Evolutionary conservation across 2,329 filamentous ascomycete species (phyloP).

Genomic region (Talaromyces sp.): DNA sequence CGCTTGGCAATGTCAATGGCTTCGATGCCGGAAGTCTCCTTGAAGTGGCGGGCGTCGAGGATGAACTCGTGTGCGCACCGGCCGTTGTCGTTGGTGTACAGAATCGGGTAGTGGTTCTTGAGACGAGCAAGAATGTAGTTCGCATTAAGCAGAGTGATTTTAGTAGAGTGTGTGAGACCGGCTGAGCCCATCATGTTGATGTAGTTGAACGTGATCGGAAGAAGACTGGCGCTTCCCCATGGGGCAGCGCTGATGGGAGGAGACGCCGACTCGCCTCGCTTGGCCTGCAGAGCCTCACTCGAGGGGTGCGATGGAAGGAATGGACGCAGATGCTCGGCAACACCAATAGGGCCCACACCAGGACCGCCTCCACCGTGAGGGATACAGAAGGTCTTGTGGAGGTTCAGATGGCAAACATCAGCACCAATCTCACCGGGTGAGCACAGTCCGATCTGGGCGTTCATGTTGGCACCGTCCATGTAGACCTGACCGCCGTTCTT

Average conservation of each 20-base stretch:
- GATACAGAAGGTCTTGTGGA: slow-evolving; percentile 99
- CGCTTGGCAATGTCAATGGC: slow-evolving; percentile 95
- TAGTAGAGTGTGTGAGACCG: slow-evolving; percentile 82
- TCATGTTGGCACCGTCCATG: slow-evolving; percentile 99
- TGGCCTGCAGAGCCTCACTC: slow-evolving; percentile 41
- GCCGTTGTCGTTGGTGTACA: slow-evolving; percentile 86
- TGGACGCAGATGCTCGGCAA: slow-evolving; percentile 70
- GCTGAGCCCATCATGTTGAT: slow-evolving; percentile 85
- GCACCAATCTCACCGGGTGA: slow-evolving; percentile 92
- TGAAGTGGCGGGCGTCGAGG: slow-evolving; percentile 79
- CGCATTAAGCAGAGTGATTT: slow-evolving; percentile 88
- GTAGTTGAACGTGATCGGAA: slow-evolving; percentile 92
- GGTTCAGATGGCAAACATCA: slow-evolving; percentile 92
- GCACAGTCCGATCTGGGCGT: slow-evolving; percentile 92
- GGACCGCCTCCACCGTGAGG: slow-evolving; percentile 92
- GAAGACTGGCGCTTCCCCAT: slow-evolving; percentile 83
- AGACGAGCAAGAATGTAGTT: slow-evolving; percentile 93
- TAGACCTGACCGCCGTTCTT: slow-evolving; percentile 87
- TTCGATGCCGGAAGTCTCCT: slow-evolving; percentile 75
- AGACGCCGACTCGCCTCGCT: slow-evolving; percentile 34
- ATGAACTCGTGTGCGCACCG: slow-evolving; percentile 98
- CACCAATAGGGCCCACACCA: slow-evolving; percentile 88
- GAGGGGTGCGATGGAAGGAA: slow-evolving; percentile 70
- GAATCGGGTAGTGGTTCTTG: slow-evolving; percentile 76
- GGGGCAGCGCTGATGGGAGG: slow-evolving; percentile 71